Conservation (phyloP, 2,329 filamentous ascomycete species). For the Paecilomyces sp. region DNA sequence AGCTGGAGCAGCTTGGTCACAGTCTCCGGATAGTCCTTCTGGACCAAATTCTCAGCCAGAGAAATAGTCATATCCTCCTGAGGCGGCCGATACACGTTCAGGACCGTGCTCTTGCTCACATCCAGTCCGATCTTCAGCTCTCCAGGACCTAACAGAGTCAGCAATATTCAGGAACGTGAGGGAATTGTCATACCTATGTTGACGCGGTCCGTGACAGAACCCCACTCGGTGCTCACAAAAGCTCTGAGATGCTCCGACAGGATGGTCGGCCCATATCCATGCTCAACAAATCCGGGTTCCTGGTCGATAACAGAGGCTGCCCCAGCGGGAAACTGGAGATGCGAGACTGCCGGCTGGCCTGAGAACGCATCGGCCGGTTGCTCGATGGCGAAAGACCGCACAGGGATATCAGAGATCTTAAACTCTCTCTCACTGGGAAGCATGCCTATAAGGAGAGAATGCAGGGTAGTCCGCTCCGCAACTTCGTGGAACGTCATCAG, state of each 20-base stretch:
- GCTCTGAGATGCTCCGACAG: constrained; percentile 70
- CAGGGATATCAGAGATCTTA: constrained; percentile 61
- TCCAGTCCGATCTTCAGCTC: constrained; percentile 63
- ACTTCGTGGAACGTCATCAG: constrained; percentile 69
- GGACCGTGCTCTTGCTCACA: constrained; percentile 52
- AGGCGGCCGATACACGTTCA: constrained; percentile 63
- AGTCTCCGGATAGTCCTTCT: constrained; percentile 55
- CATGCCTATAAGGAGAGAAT: constrained; percentile 67
- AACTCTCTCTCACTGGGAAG: constrained; percentile 61
- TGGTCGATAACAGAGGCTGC: constrained; percentile 59
- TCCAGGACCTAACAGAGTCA: constrained; percentile 48
- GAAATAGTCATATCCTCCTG: constrained; percentile 74
- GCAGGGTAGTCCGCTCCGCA: constrained; percentile 63
- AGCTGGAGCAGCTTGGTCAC: constrained; percentile 58
- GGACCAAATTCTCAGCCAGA: constrained; percentile 59
- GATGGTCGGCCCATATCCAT: constrained; percentile 59
- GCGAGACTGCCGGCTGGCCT: constrained; percentile 20
- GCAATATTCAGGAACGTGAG: background rate
- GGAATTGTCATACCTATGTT: constrained; percentile 52
- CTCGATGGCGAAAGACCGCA: constrained; percentile 59
- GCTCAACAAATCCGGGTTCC: constrained; percentile 48
- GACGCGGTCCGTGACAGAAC: constrained; percentile 74
- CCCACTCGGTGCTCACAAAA: constrained; percentile 66
- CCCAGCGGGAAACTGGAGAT: constrained; percentile 30
- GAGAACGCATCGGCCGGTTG: constrained; percentile 32